These are phyloP conservation scores for Secale cereale DNA, from an alignment of 176 grass and related monocot species.

Conservation along the genomic window DNA sequence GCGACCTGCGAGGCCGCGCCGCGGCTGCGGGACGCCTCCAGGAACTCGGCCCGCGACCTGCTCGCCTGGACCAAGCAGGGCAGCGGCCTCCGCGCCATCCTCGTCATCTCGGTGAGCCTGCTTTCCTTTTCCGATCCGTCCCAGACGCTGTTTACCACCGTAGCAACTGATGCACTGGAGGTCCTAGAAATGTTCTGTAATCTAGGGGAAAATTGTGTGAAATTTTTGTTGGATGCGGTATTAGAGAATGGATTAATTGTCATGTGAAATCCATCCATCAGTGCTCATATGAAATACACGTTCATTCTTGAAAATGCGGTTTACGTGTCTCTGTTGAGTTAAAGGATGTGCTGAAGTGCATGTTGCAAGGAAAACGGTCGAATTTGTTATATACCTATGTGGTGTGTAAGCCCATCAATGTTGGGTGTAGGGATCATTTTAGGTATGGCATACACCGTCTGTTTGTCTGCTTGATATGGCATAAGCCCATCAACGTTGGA, in stretches of 20 bases:
- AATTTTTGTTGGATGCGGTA: not conserved
- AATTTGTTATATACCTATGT: not conserved
- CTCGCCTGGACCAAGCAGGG: slow-evolving; percentile 70
- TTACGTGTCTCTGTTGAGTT: not conserved
- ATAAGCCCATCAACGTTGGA: not conserved
- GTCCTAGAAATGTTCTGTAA: not conserved
- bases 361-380: not conserved
- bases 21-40: slow-evolving; percentile 56
- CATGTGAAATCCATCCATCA: not conserved
- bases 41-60: slow-evolving; percentile 64
- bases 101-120: slow-evolving; percentile 84
- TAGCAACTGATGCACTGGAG: no score
- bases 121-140: not conserved
- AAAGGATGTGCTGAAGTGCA: not conserved
- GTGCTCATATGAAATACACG: not conserved
- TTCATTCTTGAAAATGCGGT: not conserved
- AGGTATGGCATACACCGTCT: not conserved
- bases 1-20: slow-evolving; percentile 47
- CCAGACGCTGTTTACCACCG: no score
- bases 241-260: not conserved
- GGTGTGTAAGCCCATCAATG: not conserved
- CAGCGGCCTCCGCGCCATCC: slow-evolving; percentile 66
- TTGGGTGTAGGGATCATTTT: not conserved
- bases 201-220: not conserved
- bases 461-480: not conserved